phyloP scores from a whole-genome alignment of 1,139 yeast species.

The Candida dubliniensis region DNA sequence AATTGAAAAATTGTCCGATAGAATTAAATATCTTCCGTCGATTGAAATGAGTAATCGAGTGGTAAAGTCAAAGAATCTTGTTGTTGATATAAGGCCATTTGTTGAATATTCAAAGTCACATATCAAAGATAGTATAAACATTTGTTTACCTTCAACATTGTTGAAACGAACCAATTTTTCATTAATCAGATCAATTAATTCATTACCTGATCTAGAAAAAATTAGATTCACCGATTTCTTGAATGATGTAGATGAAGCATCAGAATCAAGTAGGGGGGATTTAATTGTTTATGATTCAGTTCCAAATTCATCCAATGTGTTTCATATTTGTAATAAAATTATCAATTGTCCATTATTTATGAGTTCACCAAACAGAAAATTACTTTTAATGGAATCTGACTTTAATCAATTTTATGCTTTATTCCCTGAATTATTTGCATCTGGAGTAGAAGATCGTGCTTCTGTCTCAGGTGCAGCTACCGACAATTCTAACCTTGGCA shows the following conservation, averaged over 20 bases:
- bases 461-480: neutral
- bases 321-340: slow-evolving; percentile 52
- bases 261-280: slow-evolving; percentile 5
- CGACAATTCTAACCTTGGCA: neutral
- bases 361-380: slow-evolving; percentile 5
- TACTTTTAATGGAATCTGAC: slow-evolving; percentile 17
- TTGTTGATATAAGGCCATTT: slow-evolving; percentile 72
- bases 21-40: slow-evolving; percentile 5
- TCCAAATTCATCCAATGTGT: slow-evolving; percentile 38
- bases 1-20: slow-evolving; percentile 15
- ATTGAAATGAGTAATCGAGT: slow-evolving; percentile 3
- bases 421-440: slow-evolving; percentile 12
- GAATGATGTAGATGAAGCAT: neutral
- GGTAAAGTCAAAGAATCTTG: slow-evolving; percentile 23
- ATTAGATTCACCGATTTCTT: slow-evolving; percentile 20
- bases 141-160: slow-evolving; percentile 77
- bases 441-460: too few relatives aligned
- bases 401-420: slow-evolving; percentile 15
- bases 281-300: slow-evolving; percentile 30
- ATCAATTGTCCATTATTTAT: slow-evolving; percentile 20
- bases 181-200: slow-evolving; percentile 54
- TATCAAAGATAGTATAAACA: slow-evolving; percentile 57
- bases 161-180: slow-evolving; percentile 67
- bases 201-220: slow-evolving; percentile 51
- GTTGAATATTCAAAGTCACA: slow-evolving; percentile 58